Percentiles rank a stretch among this genome's conserved stretches.
phyloP scores from a whole-genome alignment of 2,329 filamentous ascomycete species.

The Fonsecaea monophora region DNA sequence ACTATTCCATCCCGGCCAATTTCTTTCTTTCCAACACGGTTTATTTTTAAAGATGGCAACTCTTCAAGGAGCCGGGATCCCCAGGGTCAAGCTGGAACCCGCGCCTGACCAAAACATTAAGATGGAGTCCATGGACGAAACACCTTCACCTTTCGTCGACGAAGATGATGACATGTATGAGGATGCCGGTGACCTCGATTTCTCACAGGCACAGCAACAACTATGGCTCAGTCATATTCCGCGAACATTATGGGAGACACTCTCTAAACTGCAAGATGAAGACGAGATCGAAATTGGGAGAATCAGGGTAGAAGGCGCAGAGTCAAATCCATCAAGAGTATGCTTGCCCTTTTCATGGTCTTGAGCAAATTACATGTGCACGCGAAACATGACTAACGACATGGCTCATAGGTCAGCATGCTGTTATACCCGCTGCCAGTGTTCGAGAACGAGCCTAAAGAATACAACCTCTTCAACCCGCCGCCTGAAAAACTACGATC shows the following conservation, averaged over 20 bases:
- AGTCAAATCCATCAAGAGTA: slow-evolving; percentile 60
- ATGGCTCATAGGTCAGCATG: slow-evolving; percentile 64
- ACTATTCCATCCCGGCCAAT: background rate
- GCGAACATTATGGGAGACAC: slow-evolving; percentile 79
- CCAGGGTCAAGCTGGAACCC: slow-evolving; percentile 36
- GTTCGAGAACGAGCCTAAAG: slow-evolving; percentile 80
- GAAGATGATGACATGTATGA: slow-evolving; percentile 74
- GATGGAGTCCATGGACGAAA: slow-evolving; percentile 35
- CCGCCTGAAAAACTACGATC: slow-evolving; percentile 55
- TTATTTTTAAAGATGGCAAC: slow-evolving; percentile 31
- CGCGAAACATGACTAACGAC: slow-evolving; percentile 47
- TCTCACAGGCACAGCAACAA: slow-evolving; percentile 55
- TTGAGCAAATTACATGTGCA: slow-evolving; percentile 5
- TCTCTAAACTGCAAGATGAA: slow-evolving; percentile 77
- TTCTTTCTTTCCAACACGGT: background rate
- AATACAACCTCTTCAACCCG: slow-evolving; percentile 80
- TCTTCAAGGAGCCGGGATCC: slow-evolving; percentile 33
- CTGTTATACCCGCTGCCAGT: slow-evolving; percentile 71
- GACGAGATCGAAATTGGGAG: slow-evolving; percentile 82
- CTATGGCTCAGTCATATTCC: slow-evolving; percentile 80
- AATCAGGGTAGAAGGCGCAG: slow-evolving; percentile 65
- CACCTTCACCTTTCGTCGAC: slow-evolving; percentile 39
- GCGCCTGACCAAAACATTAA: slow-evolving; percentile 34
- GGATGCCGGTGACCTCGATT: slow-evolving; percentile 69
- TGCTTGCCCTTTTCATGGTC: slow-evolving; percentile 28